Percentiles rank a stretch among this genome's conserved stretches.
These are phyloP conservation scores for Pythium sp. DNA, from an alignment of 352 stramenopile species.

Conservation along the genomic window DNA sequence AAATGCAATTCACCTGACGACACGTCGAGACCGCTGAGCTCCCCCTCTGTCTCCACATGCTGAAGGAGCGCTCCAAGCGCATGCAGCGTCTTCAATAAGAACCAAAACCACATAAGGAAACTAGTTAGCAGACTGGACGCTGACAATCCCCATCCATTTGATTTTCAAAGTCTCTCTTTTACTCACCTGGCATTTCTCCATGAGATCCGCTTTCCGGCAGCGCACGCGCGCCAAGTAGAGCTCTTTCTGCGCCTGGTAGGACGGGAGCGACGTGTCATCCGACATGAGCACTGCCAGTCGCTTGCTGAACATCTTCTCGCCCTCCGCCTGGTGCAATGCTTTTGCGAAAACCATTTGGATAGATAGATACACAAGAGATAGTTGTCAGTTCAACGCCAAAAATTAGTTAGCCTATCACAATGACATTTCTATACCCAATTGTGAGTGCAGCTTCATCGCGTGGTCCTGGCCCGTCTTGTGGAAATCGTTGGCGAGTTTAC, in stretches of 20 bases:
- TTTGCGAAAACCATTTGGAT: not conserved
- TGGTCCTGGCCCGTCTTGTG: conserved; percentile 32
- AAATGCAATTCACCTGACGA: conserved; percentile 60
- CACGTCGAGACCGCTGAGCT: conserved; percentile 42
- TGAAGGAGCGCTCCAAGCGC: conserved; percentile 47
- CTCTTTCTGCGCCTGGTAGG: conserved; percentile 59
- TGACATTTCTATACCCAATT: conserved; percentile 26
- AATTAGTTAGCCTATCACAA: not conserved
- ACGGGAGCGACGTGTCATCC: conserved; percentile 47
- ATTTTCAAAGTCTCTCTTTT: not conserved
- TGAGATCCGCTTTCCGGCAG: conserved; percentile 51
- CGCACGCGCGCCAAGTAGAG: conserved; percentile 52
- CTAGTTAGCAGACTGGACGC: not conserved
- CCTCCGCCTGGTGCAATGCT: conserved; percentile 61
- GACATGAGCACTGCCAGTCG: conserved; percentile 47
- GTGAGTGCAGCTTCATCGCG: conserved; percentile 48
- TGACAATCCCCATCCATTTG: not conserved
- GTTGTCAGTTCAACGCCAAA: too few relatives aligned
- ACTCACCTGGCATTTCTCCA: conserved; percentile 52
- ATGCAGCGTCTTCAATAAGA: conserved; percentile 35
- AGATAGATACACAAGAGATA: conserved; percentile 3
- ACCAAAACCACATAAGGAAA: not conserved
- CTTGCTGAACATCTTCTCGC: conserved; percentile 63
- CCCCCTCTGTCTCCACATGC: conserved; percentile 38
- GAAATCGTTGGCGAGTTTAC: conserved; percentile 47